These are phyloP conservation scores for Boletellus deceptivus DNA, from an alignment of 1,284 basidiomycete genomes.

Conservation along the genomic window DNA sequence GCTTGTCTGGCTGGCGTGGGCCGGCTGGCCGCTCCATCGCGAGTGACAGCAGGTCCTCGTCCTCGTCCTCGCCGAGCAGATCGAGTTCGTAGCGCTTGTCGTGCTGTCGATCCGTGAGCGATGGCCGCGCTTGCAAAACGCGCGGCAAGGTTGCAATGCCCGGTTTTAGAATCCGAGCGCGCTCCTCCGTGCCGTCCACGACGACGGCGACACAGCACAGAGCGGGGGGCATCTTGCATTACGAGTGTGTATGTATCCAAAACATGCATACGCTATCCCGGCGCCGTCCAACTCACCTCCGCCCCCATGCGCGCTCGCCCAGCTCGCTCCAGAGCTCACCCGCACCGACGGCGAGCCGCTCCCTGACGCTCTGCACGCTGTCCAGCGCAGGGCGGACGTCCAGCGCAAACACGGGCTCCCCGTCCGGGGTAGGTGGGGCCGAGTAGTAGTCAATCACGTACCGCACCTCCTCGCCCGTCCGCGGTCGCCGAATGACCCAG, in stretches of 20 bases:
- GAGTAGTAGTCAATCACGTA: constrained; percentile 98
- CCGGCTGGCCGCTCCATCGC: constrained; percentile 68
- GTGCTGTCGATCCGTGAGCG: constrained; percentile 5
- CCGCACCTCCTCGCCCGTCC: constrained; percentile 74
- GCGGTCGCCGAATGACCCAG: constrained; percentile 86
- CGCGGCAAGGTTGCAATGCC: constrained; percentile 19
- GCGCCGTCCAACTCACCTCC: constrained; percentile 8
- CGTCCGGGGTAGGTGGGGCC: constrained; percentile 80
- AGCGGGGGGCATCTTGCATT: neutral
- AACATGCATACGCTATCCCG: constrained; percentile 6
- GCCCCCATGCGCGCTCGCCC: constrained; percentile 31
- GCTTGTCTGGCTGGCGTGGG: constrained; percentile 71
- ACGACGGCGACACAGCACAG: constrained; percentile 8
- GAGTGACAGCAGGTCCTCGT: constrained; percentile 2
- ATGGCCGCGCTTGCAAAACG: constrained; percentile 11
- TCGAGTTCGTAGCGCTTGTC: constrained; percentile 2
- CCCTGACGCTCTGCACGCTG: constrained; percentile 67
- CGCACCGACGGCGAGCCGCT: constrained; percentile 69
- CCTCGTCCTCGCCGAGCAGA: constrained; percentile 9
- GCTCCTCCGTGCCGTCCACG: constrained; percentile 6
- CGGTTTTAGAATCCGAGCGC: constrained; percentile 22
- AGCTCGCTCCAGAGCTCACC: constrained; percentile 64
- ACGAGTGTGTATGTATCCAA: constrained; percentile 5
- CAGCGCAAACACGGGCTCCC: constrained; percentile 87
- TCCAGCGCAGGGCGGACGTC: constrained; percentile 92